Percentiles rank a stretch among this genome's conserved stretches.
phyloP scores from a whole-genome alignment of 257 asterid species.

The Lantana camara region DNA sequence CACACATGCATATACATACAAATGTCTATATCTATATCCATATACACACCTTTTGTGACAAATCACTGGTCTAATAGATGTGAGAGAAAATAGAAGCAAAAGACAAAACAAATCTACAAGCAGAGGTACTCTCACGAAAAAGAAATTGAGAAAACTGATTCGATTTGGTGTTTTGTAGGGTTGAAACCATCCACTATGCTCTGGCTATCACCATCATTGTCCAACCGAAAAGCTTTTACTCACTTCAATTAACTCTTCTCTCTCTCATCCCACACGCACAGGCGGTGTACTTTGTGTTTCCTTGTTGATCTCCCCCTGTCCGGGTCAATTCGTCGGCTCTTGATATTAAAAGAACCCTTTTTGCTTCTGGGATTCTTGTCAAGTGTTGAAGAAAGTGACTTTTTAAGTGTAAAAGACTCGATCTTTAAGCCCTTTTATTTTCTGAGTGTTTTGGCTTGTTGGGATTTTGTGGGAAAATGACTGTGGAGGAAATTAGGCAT shows the following conservation, averaged over 20 bases:
- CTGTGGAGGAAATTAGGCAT: constrained; percentile 59
- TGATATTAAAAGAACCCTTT: constrained; percentile 5
- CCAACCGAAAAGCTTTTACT: constrained; percentile 42
- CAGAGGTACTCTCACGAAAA: constrained; percentile 18
- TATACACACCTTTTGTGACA: constrained; percentile 14
- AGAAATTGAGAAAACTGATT: constrained; percentile 28
- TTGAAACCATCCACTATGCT: constrained; percentile 52
- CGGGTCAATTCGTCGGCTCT: constrained; percentile 17
- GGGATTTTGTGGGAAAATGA: constrained; percentile 40
- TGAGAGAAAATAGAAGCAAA: constrained; percentile 25
- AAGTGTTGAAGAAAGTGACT: constrained; percentile 33
- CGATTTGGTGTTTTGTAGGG: constrained; percentile 60
- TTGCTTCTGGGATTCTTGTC: constrained; percentile 35
- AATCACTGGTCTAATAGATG: constrained; percentile 20
- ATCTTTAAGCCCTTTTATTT: constrained; percentile 30
- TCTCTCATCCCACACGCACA: constrained; percentile 29
- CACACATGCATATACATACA: constrained; percentile 33
- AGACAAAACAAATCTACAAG: constrained; percentile 42
- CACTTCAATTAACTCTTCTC: constrained; percentile 28
- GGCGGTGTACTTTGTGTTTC: constrained; percentile 29
- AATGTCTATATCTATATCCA: constrained; percentile 12
- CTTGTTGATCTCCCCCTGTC: constrained; percentile 26
- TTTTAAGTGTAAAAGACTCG: constrained; percentile 29
- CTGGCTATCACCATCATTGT: constrained; percentile 65
- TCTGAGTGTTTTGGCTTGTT: constrained; percentile 26